Evolutionary conservation across 345 rosid genomes (phyloP).

Genomic region (Crucihimalaya himalaica): DNA sequence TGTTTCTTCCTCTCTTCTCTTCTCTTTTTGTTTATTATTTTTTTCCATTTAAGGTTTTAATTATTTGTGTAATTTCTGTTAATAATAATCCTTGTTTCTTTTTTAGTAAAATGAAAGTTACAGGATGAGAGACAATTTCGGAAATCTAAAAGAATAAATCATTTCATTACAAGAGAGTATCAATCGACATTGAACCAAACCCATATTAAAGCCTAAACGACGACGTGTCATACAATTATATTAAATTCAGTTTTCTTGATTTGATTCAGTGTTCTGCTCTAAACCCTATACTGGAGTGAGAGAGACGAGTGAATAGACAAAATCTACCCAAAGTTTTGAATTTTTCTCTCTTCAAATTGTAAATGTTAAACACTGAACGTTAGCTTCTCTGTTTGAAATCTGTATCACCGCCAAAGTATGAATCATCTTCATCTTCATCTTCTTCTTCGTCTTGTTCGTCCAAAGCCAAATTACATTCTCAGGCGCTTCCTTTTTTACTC

Average conservation of each 20-base stretch:
- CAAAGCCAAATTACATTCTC: conserved; percentile 8
- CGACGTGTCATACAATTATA: not conserved
- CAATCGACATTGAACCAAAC: not conserved
- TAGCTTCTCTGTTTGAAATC: not conserved
- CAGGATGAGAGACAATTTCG: conserved; percentile 40
- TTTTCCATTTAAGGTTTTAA: not conserved
- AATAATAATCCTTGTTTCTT: not conserved
- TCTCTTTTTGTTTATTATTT: not conserved
- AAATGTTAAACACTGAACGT: not conserved
- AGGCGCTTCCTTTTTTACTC: conserved; percentile 21
- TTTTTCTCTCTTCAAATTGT: not conserved
- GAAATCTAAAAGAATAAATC: not conserved
- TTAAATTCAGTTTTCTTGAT: not conserved
- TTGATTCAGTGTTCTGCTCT: too few species aligned
- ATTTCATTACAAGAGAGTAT: not conserved
- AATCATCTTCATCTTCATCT: conserved; percentile 28
- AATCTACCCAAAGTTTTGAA: not conserved
- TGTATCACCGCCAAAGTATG: not conserved
- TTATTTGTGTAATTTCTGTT: not conserved
- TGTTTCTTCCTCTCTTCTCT: conserved; percentile 11
- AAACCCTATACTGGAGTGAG: not conserved
- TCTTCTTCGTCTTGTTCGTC: conserved; percentile 24
- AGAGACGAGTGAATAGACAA: not conserved
- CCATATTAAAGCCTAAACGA: not conserved
- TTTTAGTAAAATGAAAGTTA: conserved; percentile 11